Evolutionary conservation across 1,139 yeast species (phyloP).

Genomic region (Suhomyces chickasaworum): DNA sequence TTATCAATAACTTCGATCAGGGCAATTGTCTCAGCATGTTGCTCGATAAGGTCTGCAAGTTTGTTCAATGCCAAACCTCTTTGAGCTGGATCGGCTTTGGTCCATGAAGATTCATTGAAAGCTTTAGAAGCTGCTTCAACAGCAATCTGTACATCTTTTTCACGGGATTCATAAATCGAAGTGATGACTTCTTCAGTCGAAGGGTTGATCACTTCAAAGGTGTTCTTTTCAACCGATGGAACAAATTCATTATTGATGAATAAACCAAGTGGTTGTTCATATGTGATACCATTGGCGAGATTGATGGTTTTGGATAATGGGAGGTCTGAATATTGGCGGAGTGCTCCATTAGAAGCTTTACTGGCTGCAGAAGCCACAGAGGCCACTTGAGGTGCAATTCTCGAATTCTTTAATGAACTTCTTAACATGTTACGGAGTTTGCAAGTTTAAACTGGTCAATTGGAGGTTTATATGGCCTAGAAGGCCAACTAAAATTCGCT

Average conservation of each 20-base stretch:
- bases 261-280: conserved; percentile 67
- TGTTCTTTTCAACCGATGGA: conserved; percentile 48
- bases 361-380: no score
- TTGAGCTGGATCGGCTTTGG: conserved; percentile 10
- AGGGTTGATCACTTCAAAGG: conserved; percentile 56
- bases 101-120: conserved; percentile 25
- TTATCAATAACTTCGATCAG: conserved; percentile 15
- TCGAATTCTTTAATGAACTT: background rate
- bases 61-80: conserved; percentile 12
- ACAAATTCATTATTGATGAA: conserved; percentile 65
- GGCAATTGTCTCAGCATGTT: conserved; percentile 11
- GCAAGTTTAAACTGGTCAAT: background rate
- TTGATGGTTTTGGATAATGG: conserved; percentile 5
- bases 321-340: conserved; percentile 1
- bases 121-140: conserved; percentile 60
- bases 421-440: background rate
- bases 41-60: conserved; percentile 15
- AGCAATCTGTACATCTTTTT: conserved; percentile 60
- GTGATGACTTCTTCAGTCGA: conserved; percentile 58
- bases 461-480: background rate
- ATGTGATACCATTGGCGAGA: conserved; percentile 16
- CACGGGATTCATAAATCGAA: conserved; percentile 55
- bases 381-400: background rate
- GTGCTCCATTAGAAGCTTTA: background rate
- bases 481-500: background rate